phyloP scores from a whole-genome alignment of 129 eudicot species.

The Gnaphalium uliginosum region DNA sequence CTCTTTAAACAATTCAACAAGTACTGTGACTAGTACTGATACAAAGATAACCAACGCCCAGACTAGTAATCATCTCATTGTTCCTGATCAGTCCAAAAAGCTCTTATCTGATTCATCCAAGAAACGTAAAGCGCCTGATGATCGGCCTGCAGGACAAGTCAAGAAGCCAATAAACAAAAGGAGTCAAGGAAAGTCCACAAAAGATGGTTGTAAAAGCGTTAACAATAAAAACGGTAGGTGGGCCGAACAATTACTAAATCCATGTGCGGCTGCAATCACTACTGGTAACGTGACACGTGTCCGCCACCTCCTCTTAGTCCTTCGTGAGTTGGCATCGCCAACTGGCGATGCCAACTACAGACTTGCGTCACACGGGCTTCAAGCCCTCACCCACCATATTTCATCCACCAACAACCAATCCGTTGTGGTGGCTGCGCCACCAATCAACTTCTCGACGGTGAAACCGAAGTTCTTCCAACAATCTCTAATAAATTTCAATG shows the following conservation, averaged over 20 bases:
- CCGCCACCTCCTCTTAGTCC: conserved; percentile 69
- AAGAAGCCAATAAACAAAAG: conserved; percentile 45
- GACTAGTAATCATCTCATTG: conserved; percentile 29
- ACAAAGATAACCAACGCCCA: conserved; percentile 32
- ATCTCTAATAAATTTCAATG: conserved; percentile 65
- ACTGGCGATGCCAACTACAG: conserved; percentile 83
- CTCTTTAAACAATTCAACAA: conserved; percentile 30
- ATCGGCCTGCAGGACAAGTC: conserved; percentile 30
- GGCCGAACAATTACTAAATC: conserved; percentile 88
- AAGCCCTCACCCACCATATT: conserved; percentile 62
- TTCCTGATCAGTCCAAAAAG: conserved; percentile 34
- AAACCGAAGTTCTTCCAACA: conserved; percentile 60
- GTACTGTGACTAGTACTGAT: conserved; percentile 22
- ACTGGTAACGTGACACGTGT: conserved; percentile 58
- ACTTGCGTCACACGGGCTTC: conserved; percentile 67
- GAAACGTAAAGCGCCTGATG: conserved; percentile 57
- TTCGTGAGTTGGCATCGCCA: conserved; percentile 68
- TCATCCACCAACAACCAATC: conserved; percentile 39
- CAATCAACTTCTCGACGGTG: conserved; percentile 42
- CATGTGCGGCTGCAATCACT: conserved; percentile 72
- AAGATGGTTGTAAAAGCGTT: conserved; percentile 32
- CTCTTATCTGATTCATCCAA: conserved; percentile 35
- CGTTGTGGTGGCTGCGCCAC: conserved; percentile 14
- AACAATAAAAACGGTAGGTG: conserved; percentile 66
- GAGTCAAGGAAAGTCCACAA: conserved; percentile 44